phyloP scores from a whole-genome alignment of 352 stramenopile genomes.

The Globisporangium iwayamae region DNA sequence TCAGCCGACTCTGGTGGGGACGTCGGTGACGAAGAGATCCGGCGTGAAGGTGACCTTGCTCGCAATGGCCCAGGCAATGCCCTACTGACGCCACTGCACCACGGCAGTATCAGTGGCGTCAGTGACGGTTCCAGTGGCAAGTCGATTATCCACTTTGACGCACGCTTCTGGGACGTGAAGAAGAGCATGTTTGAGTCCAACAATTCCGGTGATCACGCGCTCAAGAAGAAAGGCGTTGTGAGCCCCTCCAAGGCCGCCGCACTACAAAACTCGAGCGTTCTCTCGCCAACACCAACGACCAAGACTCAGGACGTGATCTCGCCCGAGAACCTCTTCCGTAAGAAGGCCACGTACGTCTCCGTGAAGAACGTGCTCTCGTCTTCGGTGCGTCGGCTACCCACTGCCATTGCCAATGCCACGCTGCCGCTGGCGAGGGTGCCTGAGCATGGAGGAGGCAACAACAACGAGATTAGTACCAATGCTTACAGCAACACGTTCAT shows the following conservation, averaged over 20 bases:
- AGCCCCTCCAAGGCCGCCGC: conserved; percentile 40
- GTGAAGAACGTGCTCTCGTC: conserved; percentile 58
- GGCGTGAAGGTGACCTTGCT: not conserved
- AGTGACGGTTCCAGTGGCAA: conserved; percentile 7
- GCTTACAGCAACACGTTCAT: conserved; percentile 19
- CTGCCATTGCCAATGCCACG: conserved; percentile 24
- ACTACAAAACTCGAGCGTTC: conserved; percentile 46
- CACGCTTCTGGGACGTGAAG: conserved; percentile 70
- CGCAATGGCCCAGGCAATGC: conserved; percentile 7
- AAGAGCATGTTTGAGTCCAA: conserved; percentile 51
- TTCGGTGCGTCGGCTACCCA: conserved; percentile 48
- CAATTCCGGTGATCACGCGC: conserved; percentile 17
- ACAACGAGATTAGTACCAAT: conserved; percentile 3
- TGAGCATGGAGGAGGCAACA: conserved; percentile 2
- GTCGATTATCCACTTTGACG: conserved; percentile 40
- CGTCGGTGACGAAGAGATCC: conserved; percentile 23
- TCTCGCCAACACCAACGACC: conserved; percentile 21
- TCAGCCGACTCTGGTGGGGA: conserved; percentile 9
- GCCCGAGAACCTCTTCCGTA: conserved; percentile 55
- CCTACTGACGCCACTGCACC: conserved; percentile 1
- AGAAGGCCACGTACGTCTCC: conserved; percentile 60
- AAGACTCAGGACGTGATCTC: conserved; percentile 59
- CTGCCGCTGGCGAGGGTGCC: conserved; percentile 31
- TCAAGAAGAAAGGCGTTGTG: conserved; percentile 38
- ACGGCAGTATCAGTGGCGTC: conserved; percentile 1